A percentile compares a stretch with the other conserved stretches of the same genome.
Conservation (phyloP, 2,329 filamentous ascomycete species). For the Colletotrichum sp. region DNA sequence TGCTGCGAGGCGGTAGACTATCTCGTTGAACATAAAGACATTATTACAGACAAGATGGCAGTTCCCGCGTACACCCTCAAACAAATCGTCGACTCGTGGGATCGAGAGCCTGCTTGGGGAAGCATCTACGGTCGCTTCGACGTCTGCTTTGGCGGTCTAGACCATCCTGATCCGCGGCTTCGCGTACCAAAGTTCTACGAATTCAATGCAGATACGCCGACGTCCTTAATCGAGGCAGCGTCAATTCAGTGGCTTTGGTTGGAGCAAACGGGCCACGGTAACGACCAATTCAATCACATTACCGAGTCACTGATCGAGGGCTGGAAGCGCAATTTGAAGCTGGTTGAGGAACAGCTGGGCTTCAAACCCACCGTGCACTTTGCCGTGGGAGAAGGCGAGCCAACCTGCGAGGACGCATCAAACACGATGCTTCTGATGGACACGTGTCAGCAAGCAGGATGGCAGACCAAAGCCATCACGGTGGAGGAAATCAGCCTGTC, state of each 20-base stretch:
- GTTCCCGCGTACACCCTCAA: background rate
- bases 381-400: background rate
- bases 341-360: background rate
- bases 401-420: background rate
- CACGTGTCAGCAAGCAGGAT: background rate
- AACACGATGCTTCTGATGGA: background rate
- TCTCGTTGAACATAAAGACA: background rate
- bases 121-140: slow-evolving; percentile 9
- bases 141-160: background rate
- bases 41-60: background rate
- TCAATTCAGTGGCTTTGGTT: slow-evolving; percentile 1
- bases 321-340: background rate
- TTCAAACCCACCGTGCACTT: background rate
- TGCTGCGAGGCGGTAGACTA: slow-evolving; percentile 3
- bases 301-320: background rate
- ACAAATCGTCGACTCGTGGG: background rate
- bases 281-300: background rate
- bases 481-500: background rate
- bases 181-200: background rate
- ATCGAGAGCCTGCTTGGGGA: background rate
- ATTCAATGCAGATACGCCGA: slow-evolving; percentile 2
- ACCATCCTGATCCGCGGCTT: background rate
- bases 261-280: background rate
- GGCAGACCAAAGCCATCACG: background rate
- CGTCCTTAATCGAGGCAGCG: background rate